Conservation (phyloP, 2,329 filamentous ascomycete species). For the Karstenula rhodostoma region DNA sequence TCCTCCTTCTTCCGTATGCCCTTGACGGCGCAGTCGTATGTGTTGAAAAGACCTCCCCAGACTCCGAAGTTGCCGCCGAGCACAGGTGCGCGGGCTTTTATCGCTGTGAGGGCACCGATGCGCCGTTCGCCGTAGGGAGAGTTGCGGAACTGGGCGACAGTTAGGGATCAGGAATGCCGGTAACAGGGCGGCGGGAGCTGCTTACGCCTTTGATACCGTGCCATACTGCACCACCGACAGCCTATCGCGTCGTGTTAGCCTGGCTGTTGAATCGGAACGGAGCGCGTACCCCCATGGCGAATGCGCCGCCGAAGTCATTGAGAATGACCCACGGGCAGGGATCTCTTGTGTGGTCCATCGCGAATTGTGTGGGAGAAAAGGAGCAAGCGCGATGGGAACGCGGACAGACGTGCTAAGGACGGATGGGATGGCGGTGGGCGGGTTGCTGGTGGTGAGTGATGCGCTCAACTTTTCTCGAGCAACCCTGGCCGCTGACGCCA, state of each 20-base stretch:
- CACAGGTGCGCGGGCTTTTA: conserved; percentile 96
- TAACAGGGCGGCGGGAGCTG: not conserved
- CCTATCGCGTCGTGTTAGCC: conserved; percentile 34
- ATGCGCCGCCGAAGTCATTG: conserved; percentile 97
- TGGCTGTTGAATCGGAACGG: conserved; percentile 2
- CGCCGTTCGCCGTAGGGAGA: conserved; percentile 83
- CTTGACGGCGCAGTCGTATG: conserved; percentile 97
- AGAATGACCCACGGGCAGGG: conserved; percentile 96
- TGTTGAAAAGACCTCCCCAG: conserved; percentile 95
- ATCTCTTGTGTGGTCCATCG: conserved; percentile 94
- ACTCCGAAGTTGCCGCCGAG: conserved; percentile 98
- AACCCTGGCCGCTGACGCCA: conserved; percentile 22
- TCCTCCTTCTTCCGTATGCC: conserved; percentile 93
- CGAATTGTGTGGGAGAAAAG: conserved; percentile 17
- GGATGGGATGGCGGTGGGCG: conserved; percentile 49
- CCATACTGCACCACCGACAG: conserved; percentile 72
- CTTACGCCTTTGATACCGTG: conserved; percentile 94
- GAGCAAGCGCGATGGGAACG: not conserved
- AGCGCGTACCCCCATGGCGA: conserved; percentile 87
- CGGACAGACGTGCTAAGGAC: conserved; percentile 33
- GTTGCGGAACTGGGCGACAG: conserved; percentile 42
- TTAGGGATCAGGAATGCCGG: conserved; percentile 16
- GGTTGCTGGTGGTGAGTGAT: conserved; percentile 31
- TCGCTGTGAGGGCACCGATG: conserved; percentile 92
- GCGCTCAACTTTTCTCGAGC: conserved; percentile 41